A percentile compares a stretch with the other conserved stretches of the same genome.
Conservation (phyloP, 2,329 filamentous ascomycete genomes). For the Lachnellula subtilissima region DNA sequence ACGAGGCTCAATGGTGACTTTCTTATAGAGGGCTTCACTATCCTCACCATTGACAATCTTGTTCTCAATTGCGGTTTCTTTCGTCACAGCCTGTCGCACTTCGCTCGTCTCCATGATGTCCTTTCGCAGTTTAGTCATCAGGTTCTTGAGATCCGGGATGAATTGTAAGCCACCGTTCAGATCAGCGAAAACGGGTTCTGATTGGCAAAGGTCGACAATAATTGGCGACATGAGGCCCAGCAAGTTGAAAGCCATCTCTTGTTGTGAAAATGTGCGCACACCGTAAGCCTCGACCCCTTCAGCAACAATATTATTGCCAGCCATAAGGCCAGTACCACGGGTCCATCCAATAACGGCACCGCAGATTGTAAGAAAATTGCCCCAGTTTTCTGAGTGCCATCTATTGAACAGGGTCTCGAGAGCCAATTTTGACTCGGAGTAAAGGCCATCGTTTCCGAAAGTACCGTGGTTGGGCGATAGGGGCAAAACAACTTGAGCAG, state of each 20-base stretch:
- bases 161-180: slow-evolving; percentile 97
- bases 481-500: slow-evolving; percentile 92
- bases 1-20: slow-evolving; percentile 85
- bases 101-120: slow-evolving; percentile 95
- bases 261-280: slow-evolving; percentile 96
- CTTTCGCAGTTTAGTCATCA: slow-evolving; percentile 90
- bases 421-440: slow-evolving; percentile 96
- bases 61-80: slow-evolving; percentile 94
- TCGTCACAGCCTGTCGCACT: slow-evolving; percentile 86
- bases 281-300: slow-evolving; percentile 96
- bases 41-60: slow-evolving; percentile 94
- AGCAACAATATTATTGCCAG: slow-evolving; percentile 93
- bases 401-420: slow-evolving; percentile 97
- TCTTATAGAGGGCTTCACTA: slow-evolving; percentile 90
- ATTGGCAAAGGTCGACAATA: slow-evolving; percentile 92
- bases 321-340: slow-evolving; percentile 96
- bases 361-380: slow-evolving; percentile 95
- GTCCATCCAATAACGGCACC: slow-evolving; percentile 99
- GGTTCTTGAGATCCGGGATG: slow-evolving; percentile 88
- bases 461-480: slow-evolving; percentile 98
- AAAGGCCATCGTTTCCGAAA: slow-evolving; percentile 95
- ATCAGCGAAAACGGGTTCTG: slow-evolving; percentile 93
- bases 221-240: slow-evolving; percentile 91
- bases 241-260: slow-evolving; percentile 99
- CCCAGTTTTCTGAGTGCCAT: slow-evolving; percentile 97